These are phyloP conservation scores for Biancaea sappan DNA, from an alignment of 306 rosid species.

Conservation along the genomic window DNA sequence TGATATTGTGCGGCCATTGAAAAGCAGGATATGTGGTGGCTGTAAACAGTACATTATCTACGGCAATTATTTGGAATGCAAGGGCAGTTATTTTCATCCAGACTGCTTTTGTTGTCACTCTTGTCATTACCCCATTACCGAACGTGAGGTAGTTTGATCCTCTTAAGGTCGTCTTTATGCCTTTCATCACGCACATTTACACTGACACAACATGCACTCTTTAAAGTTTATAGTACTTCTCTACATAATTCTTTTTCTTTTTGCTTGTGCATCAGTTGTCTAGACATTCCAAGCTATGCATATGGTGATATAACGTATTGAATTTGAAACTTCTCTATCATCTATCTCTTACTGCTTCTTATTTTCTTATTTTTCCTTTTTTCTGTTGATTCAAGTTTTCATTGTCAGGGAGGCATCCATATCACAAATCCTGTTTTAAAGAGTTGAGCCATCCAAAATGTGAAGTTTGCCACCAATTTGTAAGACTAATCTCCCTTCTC, in stretches of 20 bases:
- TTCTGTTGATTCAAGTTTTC: constrained; percentile 83
- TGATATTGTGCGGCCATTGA: constrained; percentile 31
- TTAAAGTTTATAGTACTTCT: not conserved
- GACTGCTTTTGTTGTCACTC: constrained; percentile 78
- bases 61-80: constrained; percentile 78
- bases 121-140: constrained; percentile 76
- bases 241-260: constrained; percentile 15
- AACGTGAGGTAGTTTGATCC: constrained; percentile 72
- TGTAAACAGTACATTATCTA: constrained; percentile 64
- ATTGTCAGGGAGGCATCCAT: constrained; percentile 86
- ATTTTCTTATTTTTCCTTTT: constrained; percentile 35
- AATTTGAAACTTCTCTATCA: constrained; percentile 30
- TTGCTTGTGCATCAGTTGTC: not conserved
- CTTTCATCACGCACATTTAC: constrained; percentile 6
- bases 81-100: constrained; percentile 75
- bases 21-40: constrained; percentile 67
- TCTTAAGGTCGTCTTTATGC: constrained; percentile 22
- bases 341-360: constrained; percentile 51
- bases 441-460: constrained; percentile 85
- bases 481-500: constrained; percentile 45
- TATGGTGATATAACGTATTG: constrained; percentile 8
- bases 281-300: constrained; percentile 13
- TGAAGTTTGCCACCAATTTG: constrained; percentile 92
- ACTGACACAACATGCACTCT: constrained; percentile 23
- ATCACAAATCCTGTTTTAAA: constrained; percentile 85